phyloP scores from a whole-genome alignment of 2,329 filamentous ascomycete genomes.

The Sarocladium strictum region DNA sequence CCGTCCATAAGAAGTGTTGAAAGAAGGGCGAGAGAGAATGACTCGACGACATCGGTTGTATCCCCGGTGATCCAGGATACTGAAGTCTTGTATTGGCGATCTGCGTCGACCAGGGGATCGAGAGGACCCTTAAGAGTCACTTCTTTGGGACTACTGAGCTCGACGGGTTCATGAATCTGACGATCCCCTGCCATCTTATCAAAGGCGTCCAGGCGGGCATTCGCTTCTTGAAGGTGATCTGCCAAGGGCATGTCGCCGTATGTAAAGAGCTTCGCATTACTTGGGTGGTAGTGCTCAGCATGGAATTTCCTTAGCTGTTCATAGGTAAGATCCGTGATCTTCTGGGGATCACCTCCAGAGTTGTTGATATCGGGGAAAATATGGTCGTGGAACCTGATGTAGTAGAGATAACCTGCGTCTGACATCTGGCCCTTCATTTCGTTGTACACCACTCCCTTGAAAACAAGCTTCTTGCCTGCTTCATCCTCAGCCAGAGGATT shows the following conservation, averaged over 20 bases:
- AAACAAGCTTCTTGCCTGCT: conserved; percentile 68
- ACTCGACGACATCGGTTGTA: conserved; percentile 75
- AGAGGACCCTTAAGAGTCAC: conserved; percentile 74
- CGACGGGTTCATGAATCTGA: conserved; percentile 70
- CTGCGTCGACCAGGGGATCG: conserved; percentile 78
- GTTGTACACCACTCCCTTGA: conserved; percentile 98
- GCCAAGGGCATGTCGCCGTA: conserved; percentile 88
- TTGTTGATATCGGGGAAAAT: conserved; percentile 94
- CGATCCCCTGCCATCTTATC: conserved; percentile 62
- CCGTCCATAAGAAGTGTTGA: conserved; percentile 85
- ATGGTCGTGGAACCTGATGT: conserved; percentile 90
- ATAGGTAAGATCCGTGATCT: conserved; percentile 93
- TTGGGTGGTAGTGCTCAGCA: conserved; percentile 90
- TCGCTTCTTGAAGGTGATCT: conserved; percentile 74
- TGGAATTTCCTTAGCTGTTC: conserved; percentile 86
- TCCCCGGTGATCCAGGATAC: conserved; percentile 89
- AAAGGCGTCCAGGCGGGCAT: conserved; percentile 69
- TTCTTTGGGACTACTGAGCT: conserved; percentile 61
- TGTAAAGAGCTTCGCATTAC: conserved; percentile 92
- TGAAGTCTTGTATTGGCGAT: conserved; percentile 90
- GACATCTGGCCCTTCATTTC: conserved; percentile 99
- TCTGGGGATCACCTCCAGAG: conserved; percentile 91
- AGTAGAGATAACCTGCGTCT: conserved; percentile 92
- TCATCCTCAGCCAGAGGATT: conserved; percentile 60
- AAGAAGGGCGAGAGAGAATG: conserved; percentile 77